Evolutionary conservation across 192 early-diverging fungal genomes (phyloP).

Genomic region (Entomortierella chlamydospora): DNA sequence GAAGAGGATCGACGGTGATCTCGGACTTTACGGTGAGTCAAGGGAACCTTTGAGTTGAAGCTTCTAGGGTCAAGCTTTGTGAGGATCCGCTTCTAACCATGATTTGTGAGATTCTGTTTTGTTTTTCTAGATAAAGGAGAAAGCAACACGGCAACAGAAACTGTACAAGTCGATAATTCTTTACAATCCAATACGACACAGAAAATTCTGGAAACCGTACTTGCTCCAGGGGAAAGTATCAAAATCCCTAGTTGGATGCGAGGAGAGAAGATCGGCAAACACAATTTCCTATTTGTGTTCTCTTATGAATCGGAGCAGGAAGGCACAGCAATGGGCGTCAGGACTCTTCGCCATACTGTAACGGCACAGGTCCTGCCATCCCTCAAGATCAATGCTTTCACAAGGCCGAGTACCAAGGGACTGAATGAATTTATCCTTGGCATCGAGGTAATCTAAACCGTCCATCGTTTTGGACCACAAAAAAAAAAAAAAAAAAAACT

Average conservation of each 20-base stretch:
- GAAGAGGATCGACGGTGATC: conserved; percentile 55
- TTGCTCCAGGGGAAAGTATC: conserved; percentile 77
- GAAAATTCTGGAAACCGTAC: conserved; percentile 38
- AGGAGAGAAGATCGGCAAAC: conserved; percentile 90
- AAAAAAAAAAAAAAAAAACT: not conserved
- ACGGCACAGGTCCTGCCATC: conserved; percentile 82
- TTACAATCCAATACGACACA: conserved; percentile 49
- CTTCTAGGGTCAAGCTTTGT: not conserved
- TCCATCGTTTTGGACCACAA: no score
- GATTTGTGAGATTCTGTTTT: no score
- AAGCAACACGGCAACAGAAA: conserved; percentile 22
- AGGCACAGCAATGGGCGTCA: conserved; percentile 67
- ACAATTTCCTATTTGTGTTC: conserved; percentile 82
- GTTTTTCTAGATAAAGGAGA: conserved; percentile 18
- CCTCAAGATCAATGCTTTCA: conserved; percentile 94
- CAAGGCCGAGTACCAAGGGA: conserved; percentile 79
- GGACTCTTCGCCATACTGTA: conserved; percentile 73
- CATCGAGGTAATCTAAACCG: conserved; percentile 81
- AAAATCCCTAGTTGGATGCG: conserved; percentile 90
- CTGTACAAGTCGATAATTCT: conserved; percentile 60
- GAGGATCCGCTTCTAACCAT: not conserved
- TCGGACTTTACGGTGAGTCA: conserved; percentile 55
- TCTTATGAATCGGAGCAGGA: conserved; percentile 84
- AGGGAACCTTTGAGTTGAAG: not conserved
- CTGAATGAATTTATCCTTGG: conserved; percentile 92